Evolutionary conservation across 129 eudicot species (phyloP), one percentile per base, ranked within the genome.

Genomic region (Scalesia atractyloides): DNA sequence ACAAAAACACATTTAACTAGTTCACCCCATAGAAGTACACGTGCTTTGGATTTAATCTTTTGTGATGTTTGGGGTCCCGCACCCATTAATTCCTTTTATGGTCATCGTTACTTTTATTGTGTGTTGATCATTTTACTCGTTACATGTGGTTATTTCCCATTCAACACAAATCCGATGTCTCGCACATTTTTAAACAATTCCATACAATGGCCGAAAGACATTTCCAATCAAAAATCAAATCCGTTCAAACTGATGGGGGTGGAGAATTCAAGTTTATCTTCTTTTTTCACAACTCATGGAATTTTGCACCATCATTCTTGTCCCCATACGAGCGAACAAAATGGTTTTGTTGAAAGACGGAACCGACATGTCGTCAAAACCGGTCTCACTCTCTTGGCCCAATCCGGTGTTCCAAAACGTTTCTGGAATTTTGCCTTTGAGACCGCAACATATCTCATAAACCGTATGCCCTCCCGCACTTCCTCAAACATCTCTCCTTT

Each of bases 141-240:
- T 44, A 44, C 49, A 44, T 44, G 49, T 44, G 49, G 49, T 6
- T 44, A 6, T 56, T 56, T 56, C 15, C 62, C 33, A 8, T 56
- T 18, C 19, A 56, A 19, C 15, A 43, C 2, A 66, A 66, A 66
- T 66, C 5, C 43, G 71, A 66, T 66, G 56, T 66, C 30, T 43
- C 19, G 7, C 6, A 2, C 34, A 52, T 18, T 3, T 52, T 52
- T 52, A 52, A 52, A 52, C 59, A 52, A n/a, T 52, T 52, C 14
- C 20, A 13, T 13, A 9, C 41, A 0, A 26, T 59, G 39, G 41
- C 10, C 9, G 43, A n/a, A 62, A 3, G 48, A 8, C 66, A 33
- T 5, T 5, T 33, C 4, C 2, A 30, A 22, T 22, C 65, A 12
- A 9, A 59, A 22, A 5, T 24, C 26, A 59, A 59, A 13, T 2